These are phyloP conservation scores for Phytophthora pistaciae DNA, from an alignment of 352 stramenopile species.

Conservation along the genomic window DNA sequence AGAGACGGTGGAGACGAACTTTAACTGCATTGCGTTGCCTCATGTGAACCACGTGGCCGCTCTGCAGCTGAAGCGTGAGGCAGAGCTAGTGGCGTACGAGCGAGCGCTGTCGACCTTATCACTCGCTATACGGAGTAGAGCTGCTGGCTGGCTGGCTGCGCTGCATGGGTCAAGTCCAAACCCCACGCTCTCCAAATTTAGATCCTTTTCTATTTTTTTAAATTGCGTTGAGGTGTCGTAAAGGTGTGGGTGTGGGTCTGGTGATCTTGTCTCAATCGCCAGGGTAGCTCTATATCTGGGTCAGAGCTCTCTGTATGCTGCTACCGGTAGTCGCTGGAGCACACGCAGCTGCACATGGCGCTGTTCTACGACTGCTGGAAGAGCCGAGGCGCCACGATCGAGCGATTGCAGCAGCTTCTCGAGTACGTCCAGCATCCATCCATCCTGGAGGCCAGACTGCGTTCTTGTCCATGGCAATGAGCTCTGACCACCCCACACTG, in stretches of 20 bases:
- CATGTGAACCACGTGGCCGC: not conserved
- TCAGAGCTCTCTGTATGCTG: not conserved
- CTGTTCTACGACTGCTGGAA: conserved; percentile 77
- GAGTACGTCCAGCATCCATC: conserved; percentile 36
- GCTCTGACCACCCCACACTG: conserved; percentile 5
- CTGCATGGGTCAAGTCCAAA: not conserved
- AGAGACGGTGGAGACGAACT: conserved; percentile 1
- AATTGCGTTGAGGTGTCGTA: conserved; percentile 6
- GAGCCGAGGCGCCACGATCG: conserved; percentile 50
- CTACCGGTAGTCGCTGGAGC: not conserved
- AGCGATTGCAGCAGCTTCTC: conserved; percentile 59
- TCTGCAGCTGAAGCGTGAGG: conserved; percentile 4
- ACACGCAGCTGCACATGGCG: conserved; percentile 46
- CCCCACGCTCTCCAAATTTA: not conserved
- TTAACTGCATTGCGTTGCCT: not conserved
- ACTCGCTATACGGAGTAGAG: not conserved
- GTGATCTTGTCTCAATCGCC: conserved; percentile 6
- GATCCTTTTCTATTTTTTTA: conserved; percentile 8
- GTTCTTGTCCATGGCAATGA: conserved; percentile 1
- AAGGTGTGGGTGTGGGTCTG: not conserved
- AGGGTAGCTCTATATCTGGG: conserved; percentile 23
- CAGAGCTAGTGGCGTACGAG: not conserved
- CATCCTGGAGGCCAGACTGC: not conserved
- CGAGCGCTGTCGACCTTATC: conserved; percentile 6
- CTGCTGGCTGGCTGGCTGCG: not conserved